A percentile compares a stretch with the other conserved stretches of the same genome.
Evolutionary conservation across 192 early-diverging fungal species (phyloP).

Genomic region (Helicostylum pulchrum): DNA sequence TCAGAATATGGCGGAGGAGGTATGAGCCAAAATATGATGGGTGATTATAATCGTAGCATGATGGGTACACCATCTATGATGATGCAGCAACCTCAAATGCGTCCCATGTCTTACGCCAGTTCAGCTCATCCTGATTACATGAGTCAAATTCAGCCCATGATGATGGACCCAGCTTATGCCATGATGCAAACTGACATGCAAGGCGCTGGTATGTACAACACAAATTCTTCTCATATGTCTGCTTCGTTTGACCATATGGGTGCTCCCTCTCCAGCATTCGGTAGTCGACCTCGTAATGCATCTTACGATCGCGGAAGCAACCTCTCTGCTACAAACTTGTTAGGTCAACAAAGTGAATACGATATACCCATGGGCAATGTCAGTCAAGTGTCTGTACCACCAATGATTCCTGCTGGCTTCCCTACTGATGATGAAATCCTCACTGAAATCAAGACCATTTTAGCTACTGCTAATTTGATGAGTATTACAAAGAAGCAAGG

Average conservation of each 20-base stretch:
- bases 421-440: slow-evolving; percentile 68
- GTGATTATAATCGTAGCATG: neutral
- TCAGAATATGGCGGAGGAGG: slow-evolving; percentile 1
- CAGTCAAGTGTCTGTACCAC: slow-evolving; percentile 1
- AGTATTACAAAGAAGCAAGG: slow-evolving; percentile 95
- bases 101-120: neutral
- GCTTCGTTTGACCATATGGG: neutral
- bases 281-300: neutral
- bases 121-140: neutral
- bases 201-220: neutral
- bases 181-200: neutral
- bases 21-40: neutral
- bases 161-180: slow-evolving; percentile 2
- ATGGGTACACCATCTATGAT: neutral
- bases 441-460: slow-evolving; percentile 64
- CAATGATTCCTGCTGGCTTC: slow-evolving; percentile 27
- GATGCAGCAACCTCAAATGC: neutral
- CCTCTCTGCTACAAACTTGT: neutral
- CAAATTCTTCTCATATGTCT: neutral
- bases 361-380: slow-evolving; percentile 24
- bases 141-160: neutral
- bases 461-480: slow-evolving; percentile 90
- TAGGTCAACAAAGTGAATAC: slow-evolving; percentile 15
- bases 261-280: neutral
- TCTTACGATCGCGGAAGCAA: neutral